Conservation (phyloP, 1,139 yeast genomes). For the Saccharomyces hybrid region DNA sequence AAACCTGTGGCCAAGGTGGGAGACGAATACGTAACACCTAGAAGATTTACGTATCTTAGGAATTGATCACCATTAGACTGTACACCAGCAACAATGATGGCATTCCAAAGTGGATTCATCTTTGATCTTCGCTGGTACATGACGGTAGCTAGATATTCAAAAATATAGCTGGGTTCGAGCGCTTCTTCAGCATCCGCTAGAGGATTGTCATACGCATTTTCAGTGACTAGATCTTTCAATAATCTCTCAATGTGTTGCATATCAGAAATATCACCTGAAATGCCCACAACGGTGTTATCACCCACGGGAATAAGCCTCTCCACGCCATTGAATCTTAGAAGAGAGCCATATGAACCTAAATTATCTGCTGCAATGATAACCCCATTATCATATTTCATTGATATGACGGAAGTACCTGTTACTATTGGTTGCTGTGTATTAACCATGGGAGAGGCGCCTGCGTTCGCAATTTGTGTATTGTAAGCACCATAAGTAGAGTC, state of each 20-base stretch:
- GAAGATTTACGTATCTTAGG: conserved; percentile 76
- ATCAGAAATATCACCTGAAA: conserved; percentile 93
- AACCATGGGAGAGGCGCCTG: conserved; percentile 53
- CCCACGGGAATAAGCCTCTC: conserved; percentile 85
- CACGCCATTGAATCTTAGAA: conserved; percentile 75
- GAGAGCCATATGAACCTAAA: conserved; percentile 88
- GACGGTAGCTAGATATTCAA: conserved; percentile 76
- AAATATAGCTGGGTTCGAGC: conserved; percentile 77
- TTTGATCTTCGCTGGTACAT: conserved; percentile 83
- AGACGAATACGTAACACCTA: conserved; percentile 85
- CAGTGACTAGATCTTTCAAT: conserved; percentile 69
- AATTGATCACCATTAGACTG: conserved; percentile 59
- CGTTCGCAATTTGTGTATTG: conserved; percentile 62
- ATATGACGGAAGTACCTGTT: conserved; percentile 93
- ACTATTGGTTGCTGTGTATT: conserved; percentile 92
- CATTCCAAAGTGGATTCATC: conserved; percentile 96
- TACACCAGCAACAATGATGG: conserved; percentile 83
- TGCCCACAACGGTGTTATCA: conserved; percentile 76
- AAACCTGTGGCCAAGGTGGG: conserved; percentile 94
- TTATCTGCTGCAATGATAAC: conserved; percentile 93
- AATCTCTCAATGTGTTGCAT: conserved; percentile 73
- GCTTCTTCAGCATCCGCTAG: conserved; percentile 52
- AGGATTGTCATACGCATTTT: conserved; percentile 65
- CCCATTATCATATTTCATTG: conserved; percentile 84
- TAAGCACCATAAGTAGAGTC: conserved; percentile 74